phyloP scores from a whole-genome alignment of 2,329 filamentous ascomycete species.

The Didymella pomorum region DNA sequence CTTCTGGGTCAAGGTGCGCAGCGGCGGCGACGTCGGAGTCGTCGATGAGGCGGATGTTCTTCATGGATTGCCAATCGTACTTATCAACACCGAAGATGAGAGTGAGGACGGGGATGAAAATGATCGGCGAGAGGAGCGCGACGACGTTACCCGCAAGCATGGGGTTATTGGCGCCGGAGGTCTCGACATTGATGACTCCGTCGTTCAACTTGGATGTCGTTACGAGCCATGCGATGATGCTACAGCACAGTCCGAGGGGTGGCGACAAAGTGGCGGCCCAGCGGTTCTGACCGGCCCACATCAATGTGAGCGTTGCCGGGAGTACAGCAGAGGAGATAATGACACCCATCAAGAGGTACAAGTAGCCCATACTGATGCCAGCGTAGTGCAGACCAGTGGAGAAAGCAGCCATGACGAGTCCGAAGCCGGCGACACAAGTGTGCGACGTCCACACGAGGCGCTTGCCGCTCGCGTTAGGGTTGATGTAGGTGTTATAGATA shows the following conservation, averaged over 20 bases:
- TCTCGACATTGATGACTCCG: slow-evolving; percentile 43
- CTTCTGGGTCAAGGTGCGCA: slow-evolving; percentile 69
- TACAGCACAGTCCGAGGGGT: slow-evolving; percentile 71
- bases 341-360: slow-evolving; percentile 90
- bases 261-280: slow-evolving; percentile 74
- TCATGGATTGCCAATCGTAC: slow-evolving; percentile 88
- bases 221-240: slow-evolving; percentile 62
- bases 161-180: slow-evolving; percentile 73
- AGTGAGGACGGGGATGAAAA: slow-evolving; percentile 79
- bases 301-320: slow-evolving; percentile 78
- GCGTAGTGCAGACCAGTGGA: slow-evolving; percentile 70
- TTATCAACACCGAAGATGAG: slow-evolving; percentile 72
- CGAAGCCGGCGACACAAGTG: slow-evolving; percentile 74
- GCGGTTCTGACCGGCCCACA: slow-evolving; percentile 82
- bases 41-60: slow-evolving; percentile 76
- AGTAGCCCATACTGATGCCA: slow-evolving; percentile 73
- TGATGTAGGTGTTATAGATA: slow-evolving; percentile 85
- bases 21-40: slow-evolving; percentile 74
- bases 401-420: slow-evolving; percentile 80
- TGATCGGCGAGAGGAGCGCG: slow-evolving; percentile 76
- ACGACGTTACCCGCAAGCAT: slow-evolving; percentile 90
- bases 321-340: slow-evolving; percentile 87
- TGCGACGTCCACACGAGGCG: slow-evolving; percentile 82
- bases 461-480: slow-evolving; percentile 76
- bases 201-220: slow-evolving; percentile 47